Evolutionary conservation across 2,329 filamentous ascomycete species (phyloP), one percentile per base, ranked within the genome.

Genomic region (Hypoxylon sp.): DNA sequence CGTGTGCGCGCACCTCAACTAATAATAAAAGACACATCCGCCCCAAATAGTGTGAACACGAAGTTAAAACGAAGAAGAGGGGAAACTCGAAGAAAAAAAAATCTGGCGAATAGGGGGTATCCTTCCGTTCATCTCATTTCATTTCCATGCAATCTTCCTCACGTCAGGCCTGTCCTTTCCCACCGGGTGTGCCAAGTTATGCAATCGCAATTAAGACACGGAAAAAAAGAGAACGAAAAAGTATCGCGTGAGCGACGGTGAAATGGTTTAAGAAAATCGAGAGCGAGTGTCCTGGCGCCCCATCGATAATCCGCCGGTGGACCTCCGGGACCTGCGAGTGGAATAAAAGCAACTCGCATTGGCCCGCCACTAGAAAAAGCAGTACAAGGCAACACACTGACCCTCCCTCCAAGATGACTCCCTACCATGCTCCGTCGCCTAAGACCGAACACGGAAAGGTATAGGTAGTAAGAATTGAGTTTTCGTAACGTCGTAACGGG

Each of bases 401-500:
- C 68, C 65, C 65, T 64, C 64, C 70, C 24, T 28, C 44, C 37
- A 68, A 68, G 64, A 69, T 64, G 67, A 71, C 68, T 67, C 70
- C 72, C 70, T 67, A 69, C 70, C 70, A 72, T 73, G 71, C 65
- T 65, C 68, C 61, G 64, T 65, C 65, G 62, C 66, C 67, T 62
- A 56, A 68, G 62, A 68, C 59, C 67, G 68, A 61, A 70, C 67
- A 71, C 65, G 68, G 68, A 72, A 73, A 70, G 68, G 68, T 74
- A 74, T 74, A 73, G 61, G 62, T 67, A 62, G 57, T 59, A 69
- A 66, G 71, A 73, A 72, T 71, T 69, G 69, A 72, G 70, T 54
- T 70, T 63, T 76, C 74, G 71, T 76, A 74, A 76, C 72, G 51
- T 76, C 74, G 69, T 77, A 71, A 78, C 65, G 62, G 37, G 68